Evolutionary conservation across 2,329 filamentous ascomycete genomes (phyloP), one percentile per base, ranked within the genome.

Genomic region (Trichoderma sp.): DNA sequence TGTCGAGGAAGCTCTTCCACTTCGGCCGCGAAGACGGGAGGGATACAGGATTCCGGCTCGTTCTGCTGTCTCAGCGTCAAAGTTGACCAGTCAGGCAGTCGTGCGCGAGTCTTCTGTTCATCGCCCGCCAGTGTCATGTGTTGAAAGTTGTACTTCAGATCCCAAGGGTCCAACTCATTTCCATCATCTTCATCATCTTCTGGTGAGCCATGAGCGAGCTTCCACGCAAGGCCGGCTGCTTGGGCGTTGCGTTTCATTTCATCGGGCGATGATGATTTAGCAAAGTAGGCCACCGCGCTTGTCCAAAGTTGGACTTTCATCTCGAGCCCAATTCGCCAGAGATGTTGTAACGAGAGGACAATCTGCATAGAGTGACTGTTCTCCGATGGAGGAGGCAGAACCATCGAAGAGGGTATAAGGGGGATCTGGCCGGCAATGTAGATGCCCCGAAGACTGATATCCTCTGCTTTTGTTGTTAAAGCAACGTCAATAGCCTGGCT

Each of bases 381-480:
- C 4, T 83, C 76, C 20, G 77, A 78, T 0, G 78, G 71, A 5
- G 75, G 70, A 1, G 87, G 86, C 2, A 93, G 80, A 3, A 81
- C 77, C 95, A 98, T 98, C 4, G 88, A 91, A 4, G 90, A 87
- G 0, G 96, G 95, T 6, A 95, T 82, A 4, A 99, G 87, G 2
- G 95, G 94, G 64, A 99, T 98, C 81, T 98, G 96, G 0, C 96
- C 96, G 0, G 96, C 95, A 43, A 98, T 86, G 69, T 90, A 90
- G 17, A 95, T 82, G 1, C 81, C 73, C 47, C 81, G 79, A 3
- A 81, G 73, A 2, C 77, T 76, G 5, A 72, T 73, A n/a, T 68
- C 62, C 17, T 72, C 69, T 5, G 67, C 43, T 8, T 67, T 63
- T 13, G 71, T 68, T 17, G 76, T 76, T 13, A 82, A 69, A 4